phyloP scores from a whole-genome alignment of 257 asterid species.

The Hygrophila difformis region DNA sequence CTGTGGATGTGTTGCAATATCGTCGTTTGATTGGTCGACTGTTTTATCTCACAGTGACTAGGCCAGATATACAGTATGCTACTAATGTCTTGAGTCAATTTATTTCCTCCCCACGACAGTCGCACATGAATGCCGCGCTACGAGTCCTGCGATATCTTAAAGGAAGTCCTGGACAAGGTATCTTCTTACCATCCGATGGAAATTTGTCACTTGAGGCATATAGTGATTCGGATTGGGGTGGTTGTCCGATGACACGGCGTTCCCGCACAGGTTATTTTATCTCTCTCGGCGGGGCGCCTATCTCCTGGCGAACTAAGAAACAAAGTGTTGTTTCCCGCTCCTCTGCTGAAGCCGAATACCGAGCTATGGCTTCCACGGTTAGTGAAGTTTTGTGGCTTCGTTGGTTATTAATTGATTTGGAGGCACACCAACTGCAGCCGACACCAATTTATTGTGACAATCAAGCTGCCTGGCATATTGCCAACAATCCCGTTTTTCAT shows the following conservation, averaged over 20 bases:
- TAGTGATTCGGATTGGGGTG: background rate
- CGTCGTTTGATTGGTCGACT: background rate
- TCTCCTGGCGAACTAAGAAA: background rate
- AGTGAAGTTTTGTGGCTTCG: background rate
- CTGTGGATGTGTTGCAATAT: background rate
- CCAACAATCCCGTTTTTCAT: background rate
- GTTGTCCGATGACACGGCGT: background rate
- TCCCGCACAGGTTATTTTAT: background rate
- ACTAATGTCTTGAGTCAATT: background rate
- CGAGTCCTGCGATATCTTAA: background rate
- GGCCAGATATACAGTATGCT: background rate
- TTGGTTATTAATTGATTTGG: background rate
- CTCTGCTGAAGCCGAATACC: background rate
- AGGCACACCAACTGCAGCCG: background rate
- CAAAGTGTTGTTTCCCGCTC: background rate
- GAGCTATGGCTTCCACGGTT: background rate
- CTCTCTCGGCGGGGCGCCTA: background rate
- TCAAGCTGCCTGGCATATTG: background rate
- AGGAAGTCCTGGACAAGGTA: background rate
- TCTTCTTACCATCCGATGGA: background rate
- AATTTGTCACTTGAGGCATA: background rate
- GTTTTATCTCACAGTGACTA: background rate
- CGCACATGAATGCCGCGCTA: background rate
- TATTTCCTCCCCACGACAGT: background rate
- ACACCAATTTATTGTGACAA: background rate